A percentile compares a stretch with the other conserved stretches of the same genome.
Evolutionary conservation across 2,329 filamentous ascomycete genomes (phyloP).

Genomic region (Triangularia verruculosa): DNA sequence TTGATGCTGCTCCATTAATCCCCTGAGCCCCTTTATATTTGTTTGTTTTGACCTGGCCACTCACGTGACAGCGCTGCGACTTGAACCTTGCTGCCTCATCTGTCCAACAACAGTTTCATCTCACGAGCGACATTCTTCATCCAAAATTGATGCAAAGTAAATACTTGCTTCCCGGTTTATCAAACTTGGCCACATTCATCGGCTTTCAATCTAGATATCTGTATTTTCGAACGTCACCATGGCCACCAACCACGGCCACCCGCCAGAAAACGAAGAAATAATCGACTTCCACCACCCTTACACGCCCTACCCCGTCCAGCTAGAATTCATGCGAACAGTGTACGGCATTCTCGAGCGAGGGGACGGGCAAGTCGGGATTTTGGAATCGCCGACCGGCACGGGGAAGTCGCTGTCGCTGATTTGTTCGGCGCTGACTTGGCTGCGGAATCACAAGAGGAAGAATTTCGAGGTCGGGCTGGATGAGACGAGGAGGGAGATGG

Average conservation of each 20-base stretch:
- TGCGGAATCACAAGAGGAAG: conserved; percentile 73
- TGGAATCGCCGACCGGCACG: conserved; percentile 87
- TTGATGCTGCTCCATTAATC: neutral
- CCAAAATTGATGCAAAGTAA: neutral
- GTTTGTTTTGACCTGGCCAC: conserved; percentile 2
- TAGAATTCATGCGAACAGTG: conserved; percentile 80
- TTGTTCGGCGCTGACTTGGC: conserved; percentile 84
- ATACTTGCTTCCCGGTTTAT: neutral
- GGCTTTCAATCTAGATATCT: neutral
- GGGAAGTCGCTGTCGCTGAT: conserved; percentile 92
- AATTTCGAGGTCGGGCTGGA: conserved; percentile 53
- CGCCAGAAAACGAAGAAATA: neutral
- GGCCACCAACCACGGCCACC: neutral
- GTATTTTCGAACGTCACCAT: neutral
- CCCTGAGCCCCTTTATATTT: neutral
- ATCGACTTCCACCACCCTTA: conserved; percentile 82
- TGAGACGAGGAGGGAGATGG: conserved; percentile 41
- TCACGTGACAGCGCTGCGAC: conserved; percentile 9
- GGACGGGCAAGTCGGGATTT: conserved; percentile 75
- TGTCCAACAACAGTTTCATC: neutral
- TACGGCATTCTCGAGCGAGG: conserved; percentile 72
- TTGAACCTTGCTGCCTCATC: neutral
- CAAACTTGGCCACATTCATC: neutral
- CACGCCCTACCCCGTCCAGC: conserved; percentile 81
- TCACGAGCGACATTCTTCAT: neutral